phyloP scores from a whole-genome alignment of 176 grass and related monocot species.

The Olyra latifolia region DNA sequence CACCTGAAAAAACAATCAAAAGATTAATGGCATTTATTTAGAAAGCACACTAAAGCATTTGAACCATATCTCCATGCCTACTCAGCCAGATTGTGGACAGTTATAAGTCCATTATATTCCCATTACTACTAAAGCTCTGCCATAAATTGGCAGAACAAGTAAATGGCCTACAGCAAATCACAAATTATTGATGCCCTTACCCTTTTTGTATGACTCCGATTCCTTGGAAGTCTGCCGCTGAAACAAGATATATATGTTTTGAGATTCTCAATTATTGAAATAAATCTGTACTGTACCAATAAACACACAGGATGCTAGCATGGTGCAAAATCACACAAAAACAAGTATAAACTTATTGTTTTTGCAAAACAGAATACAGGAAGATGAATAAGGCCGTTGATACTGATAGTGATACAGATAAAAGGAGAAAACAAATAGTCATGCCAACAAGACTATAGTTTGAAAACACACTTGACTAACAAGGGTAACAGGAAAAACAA shows the following conservation, averaged over 20 bases:
- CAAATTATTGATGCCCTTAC: slow-evolving; percentile 24
- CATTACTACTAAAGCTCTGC: neutral
- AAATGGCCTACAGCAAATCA: neutral
- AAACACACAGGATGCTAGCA: neutral
- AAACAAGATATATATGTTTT: slow-evolving; percentile 47
- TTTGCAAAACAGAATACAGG: neutral
- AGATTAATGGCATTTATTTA: slow-evolving; percentile 20
- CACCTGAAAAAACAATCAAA: slow-evolving; percentile 59
- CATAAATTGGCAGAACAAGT: slow-evolving; percentile 22
- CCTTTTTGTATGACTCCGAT: slow-evolving; percentile 74
- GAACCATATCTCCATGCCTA: neutral
- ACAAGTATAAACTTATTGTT: neutral
- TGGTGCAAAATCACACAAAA: slow-evolving; percentile 14
- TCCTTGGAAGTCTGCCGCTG: slow-evolving; percentile 80
- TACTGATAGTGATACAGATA: slow-evolving; percentile 3
- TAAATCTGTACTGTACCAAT: neutral
- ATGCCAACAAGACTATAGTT: neutral
- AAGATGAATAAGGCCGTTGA: neutral
- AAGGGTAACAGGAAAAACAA: neutral
- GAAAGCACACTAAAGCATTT: slow-evolving; percentile 9
- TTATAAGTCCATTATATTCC: neutral
- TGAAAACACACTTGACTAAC: neutral
- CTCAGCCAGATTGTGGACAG: slow-evolving; percentile 8
- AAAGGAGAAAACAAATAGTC: neutral
- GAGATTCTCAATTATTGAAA: slow-evolving; percentile 18